Conservation (phyloP, 352 stramenopile genomes). For the Phytophthora macrochlamydospora region DNA sequence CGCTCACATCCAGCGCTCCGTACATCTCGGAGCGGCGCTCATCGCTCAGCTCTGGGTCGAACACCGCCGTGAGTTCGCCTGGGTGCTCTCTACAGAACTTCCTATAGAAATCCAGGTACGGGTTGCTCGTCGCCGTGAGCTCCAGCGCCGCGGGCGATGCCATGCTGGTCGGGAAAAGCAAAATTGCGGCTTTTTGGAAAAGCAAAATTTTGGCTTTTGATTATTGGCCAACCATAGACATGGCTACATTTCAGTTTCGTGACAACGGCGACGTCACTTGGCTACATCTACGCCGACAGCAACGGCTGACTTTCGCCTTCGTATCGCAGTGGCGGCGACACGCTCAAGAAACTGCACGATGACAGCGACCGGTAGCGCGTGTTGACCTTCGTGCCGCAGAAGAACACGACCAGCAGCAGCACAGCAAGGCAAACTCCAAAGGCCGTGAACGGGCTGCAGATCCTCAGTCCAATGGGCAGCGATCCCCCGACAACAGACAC, state of each 20-base stretch:
- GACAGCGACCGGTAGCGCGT: conserved; percentile 78
- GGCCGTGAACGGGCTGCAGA: conserved; percentile 80
- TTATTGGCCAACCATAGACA: conserved; percentile 25
- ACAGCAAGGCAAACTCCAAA: conserved; percentile 78
- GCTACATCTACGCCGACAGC: conserved; percentile 34
- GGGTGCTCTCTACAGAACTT: conserved; percentile 61
- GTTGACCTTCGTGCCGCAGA: conserved; percentile 81
- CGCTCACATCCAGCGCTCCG: conserved; percentile 70
- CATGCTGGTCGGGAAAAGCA: conserved; percentile 25
- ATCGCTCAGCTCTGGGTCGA: conserved; percentile 73
- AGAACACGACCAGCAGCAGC: conserved; percentile 80
- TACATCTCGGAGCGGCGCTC: conserved; percentile 73
- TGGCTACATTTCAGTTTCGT: conserved; percentile 22
- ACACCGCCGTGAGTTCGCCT: conserved; percentile 71
- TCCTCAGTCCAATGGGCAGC: conserved; percentile 72
- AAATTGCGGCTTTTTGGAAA: conserved; percentile 7
- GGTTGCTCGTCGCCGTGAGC: conserved; percentile 72
- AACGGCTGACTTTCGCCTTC: conserved; percentile 58
- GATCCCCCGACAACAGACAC: conserved; percentile 73
- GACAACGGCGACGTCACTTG: background rate
- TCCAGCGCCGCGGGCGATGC: conserved; percentile 34
- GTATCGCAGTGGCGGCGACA: conserved; percentile 62
- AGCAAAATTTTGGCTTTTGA: background rate
- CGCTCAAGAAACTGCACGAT: conserved; percentile 74
- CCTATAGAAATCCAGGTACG: conserved; percentile 83